Conservation (phyloP, 2,329 filamentous ascomycete genomes). For the Fusarium sp. region DNA sequence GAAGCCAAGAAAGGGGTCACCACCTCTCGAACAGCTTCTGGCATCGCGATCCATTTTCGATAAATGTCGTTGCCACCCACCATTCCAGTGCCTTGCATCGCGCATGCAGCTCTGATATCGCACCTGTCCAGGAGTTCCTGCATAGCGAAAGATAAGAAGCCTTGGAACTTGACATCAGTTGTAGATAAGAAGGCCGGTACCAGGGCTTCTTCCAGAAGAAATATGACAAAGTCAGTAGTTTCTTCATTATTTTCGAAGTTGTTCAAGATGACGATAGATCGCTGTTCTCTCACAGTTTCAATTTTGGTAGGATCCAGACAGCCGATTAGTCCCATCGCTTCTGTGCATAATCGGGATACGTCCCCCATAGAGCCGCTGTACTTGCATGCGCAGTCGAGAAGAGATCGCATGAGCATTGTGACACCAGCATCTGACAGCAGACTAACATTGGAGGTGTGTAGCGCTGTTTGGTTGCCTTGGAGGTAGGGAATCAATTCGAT, state of each 20-base stretch:
- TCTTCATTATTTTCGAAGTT: slow-evolving; percentile 86
- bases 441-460: slow-evolving; percentile 82
- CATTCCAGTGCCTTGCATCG: slow-evolving; percentile 53
- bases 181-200: slow-evolving; percentile 92
- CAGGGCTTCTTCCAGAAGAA: slow-evolving; percentile 85
- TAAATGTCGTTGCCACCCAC: slow-evolving; percentile 69
- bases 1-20: slow-evolving; percentile 90
- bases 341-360: slow-evolving; percentile 79
- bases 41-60: slow-evolving; percentile 80
- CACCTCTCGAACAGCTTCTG: slow-evolving; percentile 80
- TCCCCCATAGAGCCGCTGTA: slow-evolving; percentile 75
- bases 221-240: slow-evolving; percentile 85
- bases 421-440: slow-evolving; percentile 85
- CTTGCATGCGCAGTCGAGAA: slow-evolving; percentile 87
- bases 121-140: slow-evolving; percentile 87
- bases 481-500: slow-evolving; percentile 81
- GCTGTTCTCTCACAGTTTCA: slow-evolving; percentile 80
- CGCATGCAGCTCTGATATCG: slow-evolving; percentile 71
- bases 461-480: slow-evolving; percentile 75
- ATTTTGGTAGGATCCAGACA: slow-evolving; percentile 92
- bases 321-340: slow-evolving; percentile 88
- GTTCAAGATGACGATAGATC: slow-evolving; percentile 84
- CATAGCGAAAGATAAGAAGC: slow-evolving; percentile 93
- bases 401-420: slow-evolving; percentile 74
- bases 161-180: slow-evolving; percentile 87